Base-by-base conservation (phyloP, 73 alveolate species). In the Blepharisma japonicum region DNA sequence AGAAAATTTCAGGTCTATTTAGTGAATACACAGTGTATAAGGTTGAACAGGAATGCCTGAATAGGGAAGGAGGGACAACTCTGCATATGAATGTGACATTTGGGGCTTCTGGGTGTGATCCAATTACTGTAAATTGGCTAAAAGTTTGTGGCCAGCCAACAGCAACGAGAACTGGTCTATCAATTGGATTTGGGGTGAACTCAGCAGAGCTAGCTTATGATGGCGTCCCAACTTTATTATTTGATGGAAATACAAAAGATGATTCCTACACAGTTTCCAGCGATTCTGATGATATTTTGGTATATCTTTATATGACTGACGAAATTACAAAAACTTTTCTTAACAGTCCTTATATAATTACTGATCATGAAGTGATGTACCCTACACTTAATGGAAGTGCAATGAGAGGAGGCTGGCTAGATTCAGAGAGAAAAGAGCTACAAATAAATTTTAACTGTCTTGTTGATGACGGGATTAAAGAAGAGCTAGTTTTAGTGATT, bases 41-140 rank as follows among this genome's bases (percentile, higher is more conserved):
- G 46, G 74, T 61, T 14, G 23, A n/a, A 2, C 74, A 61, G 47
- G 49, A 61, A 61, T 61, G 74, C 5, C 47, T 61, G 14, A 39
- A 61, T 25, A n/a, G 74, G 14, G 74, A 61, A 14, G 74, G 74
- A 25, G 74, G 74, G 46, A 61, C 74, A 9, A 61, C 74, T 61
- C 39, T 61, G 2, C 74, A 25, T 25, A 61, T 61, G 74, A 61
- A 61, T 61, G 47, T 61, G 18, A 61, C 74, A 1, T 61, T 61
- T 5, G 23, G 23, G 47, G 74, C 74, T 61, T 61, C 23, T 61
- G 11, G 47, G 14, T 61, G 74, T 61, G 74, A 61, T 2, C 50
- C 74, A 2, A 9, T 61, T 5, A 61, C 50, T 25, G 11, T 61
- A 2, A 61, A 61, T 25, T 61, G 74, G 74, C 74, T 61, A 14